Percentiles rank a stretch among this genome's conserved stretches.
These are phyloP conservation scores for Wallacemonas sp. DNA, from an alignment of 208 protist genomes.

Conservation along the genomic window DNA sequence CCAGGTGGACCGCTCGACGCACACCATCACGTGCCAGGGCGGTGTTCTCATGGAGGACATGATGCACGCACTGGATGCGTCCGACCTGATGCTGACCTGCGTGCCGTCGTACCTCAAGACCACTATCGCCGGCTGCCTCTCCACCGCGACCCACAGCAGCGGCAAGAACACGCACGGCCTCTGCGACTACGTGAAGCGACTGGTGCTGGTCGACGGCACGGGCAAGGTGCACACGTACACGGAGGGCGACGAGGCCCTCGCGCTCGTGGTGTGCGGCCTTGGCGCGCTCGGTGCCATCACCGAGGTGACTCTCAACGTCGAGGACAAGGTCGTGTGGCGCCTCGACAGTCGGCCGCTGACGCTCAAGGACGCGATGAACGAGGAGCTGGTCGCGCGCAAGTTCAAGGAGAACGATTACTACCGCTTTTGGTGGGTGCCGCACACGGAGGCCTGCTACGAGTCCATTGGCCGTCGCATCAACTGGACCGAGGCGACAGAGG, in stretches of 20 bases:
- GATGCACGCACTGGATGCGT: conserved; percentile 42
- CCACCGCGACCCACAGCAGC: conserved; percentile 71
- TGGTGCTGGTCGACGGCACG: conserved; percentile 56
- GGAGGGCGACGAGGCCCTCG: conserved; percentile 31
- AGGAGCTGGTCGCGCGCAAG: conserved; percentile 34
- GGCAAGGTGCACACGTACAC: conserved; percentile 30
- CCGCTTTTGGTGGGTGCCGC: conserved; percentile 82
- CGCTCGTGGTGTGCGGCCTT: conserved; percentile 62
- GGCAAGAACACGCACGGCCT: conserved; percentile 43
- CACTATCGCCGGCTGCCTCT: conserved; percentile 62
- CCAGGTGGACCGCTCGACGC: conserved; percentile 33
- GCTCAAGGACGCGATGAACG: conserved; percentile 37
- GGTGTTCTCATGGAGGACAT: conserved; percentile 52
- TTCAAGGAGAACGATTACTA: conserved; percentile 52
- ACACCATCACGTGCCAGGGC: conserved; percentile 52
- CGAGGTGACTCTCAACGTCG: conserved; percentile 56
- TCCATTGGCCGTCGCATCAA: conserved; percentile 47
- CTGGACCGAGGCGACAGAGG: conserved; percentile 2
- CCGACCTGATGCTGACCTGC: conserved; percentile 62
- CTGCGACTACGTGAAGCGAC: conserved; percentile 49
- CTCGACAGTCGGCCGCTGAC: conserved; percentile 45
- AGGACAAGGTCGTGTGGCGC: conserved; percentile 49
- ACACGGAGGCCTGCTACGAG: conserved; percentile 76
- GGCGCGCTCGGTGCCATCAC: conserved; percentile 68
- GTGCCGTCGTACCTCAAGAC: conserved; percentile 70